phyloP scores from a whole-genome alignment of 176 grass and related monocot species.

The Dendrocalamus sinicus region DNA sequence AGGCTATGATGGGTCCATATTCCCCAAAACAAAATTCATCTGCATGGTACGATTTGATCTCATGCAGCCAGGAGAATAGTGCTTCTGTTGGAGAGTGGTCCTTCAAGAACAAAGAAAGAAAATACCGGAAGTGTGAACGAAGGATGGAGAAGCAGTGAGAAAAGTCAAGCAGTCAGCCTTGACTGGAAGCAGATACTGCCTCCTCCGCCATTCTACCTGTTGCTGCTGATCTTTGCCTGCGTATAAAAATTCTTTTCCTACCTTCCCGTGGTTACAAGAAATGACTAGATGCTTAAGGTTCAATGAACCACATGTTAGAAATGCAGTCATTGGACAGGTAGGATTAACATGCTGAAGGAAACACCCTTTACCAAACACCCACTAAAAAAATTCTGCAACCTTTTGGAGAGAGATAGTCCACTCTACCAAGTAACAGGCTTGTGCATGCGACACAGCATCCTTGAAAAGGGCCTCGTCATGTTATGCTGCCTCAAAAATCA shows the following conservation, averaged over 20 bases:
- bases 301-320: conserved; percentile 42
- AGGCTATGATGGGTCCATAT: conserved; percentile 9
- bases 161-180: conserved; percentile 49
- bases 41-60: neutral
- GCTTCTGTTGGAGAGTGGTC: neutral
- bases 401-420: conserved; percentile 36
- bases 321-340: neutral
- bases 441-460: neutral
- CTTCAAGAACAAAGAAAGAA: neutral
- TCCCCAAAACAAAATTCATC: conserved; percentile 3
- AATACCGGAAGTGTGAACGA: conserved; percentile 26
- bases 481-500: neutral
- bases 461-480: conserved; percentile 21
- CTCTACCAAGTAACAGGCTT: neutral
- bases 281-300: conserved; percentile 27
- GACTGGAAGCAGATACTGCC: conserved; percentile 20
- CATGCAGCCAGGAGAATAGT: conserved; percentile 26
- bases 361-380: neutral
- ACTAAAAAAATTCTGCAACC: conserved; percentile 7
- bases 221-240: neutral
- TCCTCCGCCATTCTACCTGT: conserved; percentile 12
- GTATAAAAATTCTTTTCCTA: neutral
- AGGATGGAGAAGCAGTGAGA: conserved; percentile 18
- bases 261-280: conserved; percentile 21
- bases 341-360: neutral